These are phyloP conservation scores for Hawksworthiomyces lignivorus DNA, from an alignment of 2,329 filamentous ascomycete genomes.

Conservation along the genomic window DNA sequence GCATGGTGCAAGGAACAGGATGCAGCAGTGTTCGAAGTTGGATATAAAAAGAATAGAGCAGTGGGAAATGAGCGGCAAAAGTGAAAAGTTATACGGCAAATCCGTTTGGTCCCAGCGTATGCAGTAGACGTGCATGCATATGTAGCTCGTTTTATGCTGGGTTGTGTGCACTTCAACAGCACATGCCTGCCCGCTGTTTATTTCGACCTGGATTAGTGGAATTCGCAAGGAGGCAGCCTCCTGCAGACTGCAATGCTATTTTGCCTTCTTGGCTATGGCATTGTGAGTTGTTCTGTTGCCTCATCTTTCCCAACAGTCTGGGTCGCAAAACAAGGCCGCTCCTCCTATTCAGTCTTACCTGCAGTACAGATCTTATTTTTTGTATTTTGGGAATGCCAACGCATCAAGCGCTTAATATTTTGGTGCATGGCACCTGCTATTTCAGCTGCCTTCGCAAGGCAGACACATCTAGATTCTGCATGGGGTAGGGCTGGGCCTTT, in stretches of 20 bases:
- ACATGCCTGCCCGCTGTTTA: not conserved
- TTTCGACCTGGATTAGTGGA: too few relatives aligned
- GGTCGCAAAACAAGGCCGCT: constrained; percentile 4
- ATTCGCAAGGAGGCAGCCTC: constrained; percentile 9
- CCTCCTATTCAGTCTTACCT: not conserved
- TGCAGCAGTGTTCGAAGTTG: too few relatives aligned
- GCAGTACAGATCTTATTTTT: not conserved
- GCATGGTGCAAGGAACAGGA: too few relatives aligned
- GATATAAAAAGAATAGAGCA: too few relatives aligned
- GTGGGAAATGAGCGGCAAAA: not conserved
- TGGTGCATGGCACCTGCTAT: not conserved
- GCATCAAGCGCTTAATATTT: constrained; percentile 2
- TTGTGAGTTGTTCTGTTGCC: too few relatives aligned
- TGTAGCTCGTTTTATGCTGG: not conserved
- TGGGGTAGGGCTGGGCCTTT: too few relatives aligned
- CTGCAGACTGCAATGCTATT: too few relatives aligned
- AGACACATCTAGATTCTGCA: too few relatives aligned
- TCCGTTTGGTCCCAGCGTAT: constrained; percentile 9
- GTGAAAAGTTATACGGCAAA: not conserved
- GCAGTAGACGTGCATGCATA: constrained; percentile 2
- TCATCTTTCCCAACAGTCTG: constrained; percentile 1
- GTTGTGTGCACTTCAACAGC: too few relatives aligned
- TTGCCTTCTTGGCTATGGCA: too few relatives aligned
- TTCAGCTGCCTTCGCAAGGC: constrained; percentile 7
- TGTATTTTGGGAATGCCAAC: constrained; percentile 3